Conservation (phyloP, 257 asterid genomes). For the Lycium barbarum region DNA sequence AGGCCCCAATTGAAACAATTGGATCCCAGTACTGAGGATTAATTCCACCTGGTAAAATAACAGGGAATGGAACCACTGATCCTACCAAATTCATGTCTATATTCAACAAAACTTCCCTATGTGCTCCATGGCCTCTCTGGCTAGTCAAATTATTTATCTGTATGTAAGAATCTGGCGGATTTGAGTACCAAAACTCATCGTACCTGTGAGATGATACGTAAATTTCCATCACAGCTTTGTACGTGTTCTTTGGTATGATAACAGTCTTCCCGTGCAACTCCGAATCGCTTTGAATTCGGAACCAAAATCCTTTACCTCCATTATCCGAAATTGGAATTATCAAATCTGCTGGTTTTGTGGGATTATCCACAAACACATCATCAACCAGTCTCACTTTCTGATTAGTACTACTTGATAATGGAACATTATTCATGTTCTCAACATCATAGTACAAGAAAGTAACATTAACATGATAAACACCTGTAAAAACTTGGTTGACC, state of each 20-base stretch:
- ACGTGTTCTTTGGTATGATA: conserved; percentile 61
- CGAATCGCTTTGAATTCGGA: conserved; percentile 56
- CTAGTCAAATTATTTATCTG: conserved; percentile 47
- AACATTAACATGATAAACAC: conserved; percentile 56
- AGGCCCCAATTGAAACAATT: conserved; percentile 76
- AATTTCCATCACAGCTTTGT: conserved; percentile 78
- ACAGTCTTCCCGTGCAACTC: conserved; percentile 55
- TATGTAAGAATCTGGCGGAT: conserved; percentile 79
- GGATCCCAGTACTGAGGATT: conserved; percentile 91
- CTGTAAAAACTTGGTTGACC: conserved; percentile 67
- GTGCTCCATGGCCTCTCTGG: conserved; percentile 66
- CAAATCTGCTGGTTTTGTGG: conserved; percentile 73
- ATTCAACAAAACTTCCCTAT: conserved; percentile 70
- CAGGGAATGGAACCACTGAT: conserved; percentile 79
- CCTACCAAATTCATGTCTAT: conserved; percentile 66
- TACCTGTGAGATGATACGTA: conserved; percentile 73
- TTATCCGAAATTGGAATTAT: conserved; percentile 65
- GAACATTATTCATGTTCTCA: no score
- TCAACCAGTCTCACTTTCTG: no score
- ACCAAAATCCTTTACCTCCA: conserved; percentile 72
- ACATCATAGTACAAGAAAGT: conserved; percentile 62
- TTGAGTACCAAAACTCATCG: conserved; percentile 90
- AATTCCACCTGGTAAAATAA: conserved; percentile 73
- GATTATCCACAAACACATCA: no score
- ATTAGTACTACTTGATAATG: no score